phyloP scores from a whole-genome alignment of 169 alveolate genomes.

The Eimeria praecox region DNA sequence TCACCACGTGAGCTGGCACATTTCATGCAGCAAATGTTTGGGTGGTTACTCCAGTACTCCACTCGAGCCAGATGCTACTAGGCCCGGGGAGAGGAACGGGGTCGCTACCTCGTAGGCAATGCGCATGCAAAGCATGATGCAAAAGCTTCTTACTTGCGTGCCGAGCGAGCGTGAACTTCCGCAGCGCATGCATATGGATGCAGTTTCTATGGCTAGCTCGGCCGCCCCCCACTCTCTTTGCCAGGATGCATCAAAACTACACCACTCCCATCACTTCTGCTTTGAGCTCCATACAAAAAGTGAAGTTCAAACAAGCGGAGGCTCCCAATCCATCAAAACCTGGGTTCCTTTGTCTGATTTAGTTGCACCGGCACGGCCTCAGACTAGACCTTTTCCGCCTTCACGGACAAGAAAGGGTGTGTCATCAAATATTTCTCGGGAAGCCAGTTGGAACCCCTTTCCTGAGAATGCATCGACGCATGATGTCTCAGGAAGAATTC shows the following conservation, averaged over 20 bases:
- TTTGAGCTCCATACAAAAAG: neutral
- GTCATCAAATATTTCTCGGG: constrained; percentile 90
- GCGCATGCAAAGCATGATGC: neutral
- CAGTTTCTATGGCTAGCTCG: neutral
- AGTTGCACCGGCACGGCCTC: neutral
- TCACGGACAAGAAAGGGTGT: constrained; percentile 88
- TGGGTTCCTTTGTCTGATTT: neutral
- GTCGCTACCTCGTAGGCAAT: neutral
- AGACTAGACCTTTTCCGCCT: neutral
- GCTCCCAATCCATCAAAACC: neutral
- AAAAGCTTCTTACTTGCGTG: neutral
- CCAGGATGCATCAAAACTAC: neutral
- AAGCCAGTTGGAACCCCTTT: constrained; percentile 93
- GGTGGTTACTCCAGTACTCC: neutral
- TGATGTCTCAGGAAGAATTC: neutral
- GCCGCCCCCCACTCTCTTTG: neutral
- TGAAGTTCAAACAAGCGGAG: neutral
- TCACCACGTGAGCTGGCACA: neutral
- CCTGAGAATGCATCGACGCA: constrained; percentile 83
- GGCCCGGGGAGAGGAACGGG: neutral
- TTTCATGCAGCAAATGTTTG: neutral
- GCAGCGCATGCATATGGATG: neutral
- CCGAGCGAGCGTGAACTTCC: neutral
- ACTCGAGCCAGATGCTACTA: neutral
- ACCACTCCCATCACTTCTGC: neutral